Conservation (phyloP, 345 rosid species). For the rapeseed (Brassica napus) region Da-Ae NC_063442.1:1132501-1133000, state of each 20-base stretch:
- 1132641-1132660: background rate
- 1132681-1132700: background rate
- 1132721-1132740: background rate
- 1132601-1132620: too few species aligned
- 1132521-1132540: too few species aligned
- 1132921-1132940: background rate
- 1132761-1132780: background rate
- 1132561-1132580: too few species aligned
- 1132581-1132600: too few species aligned
- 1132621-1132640: background rate
- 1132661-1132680: background rate
- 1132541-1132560: too few species aligned
- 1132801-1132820: background rate
- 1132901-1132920: slow-evolving; percentile 4
- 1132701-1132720: background rate
- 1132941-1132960: slow-evolving; percentile 14
- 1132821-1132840: background rate
- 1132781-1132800: background rate
- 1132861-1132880: background rate
- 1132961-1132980: background rate
- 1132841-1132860: background rate
- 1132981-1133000: background rate
- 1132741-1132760: background rate
- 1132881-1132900: background rate
- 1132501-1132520: too few species aligned